Conservation (phyloP, 164 flowering plant species). For the Liriodendron chinense region DNA sequence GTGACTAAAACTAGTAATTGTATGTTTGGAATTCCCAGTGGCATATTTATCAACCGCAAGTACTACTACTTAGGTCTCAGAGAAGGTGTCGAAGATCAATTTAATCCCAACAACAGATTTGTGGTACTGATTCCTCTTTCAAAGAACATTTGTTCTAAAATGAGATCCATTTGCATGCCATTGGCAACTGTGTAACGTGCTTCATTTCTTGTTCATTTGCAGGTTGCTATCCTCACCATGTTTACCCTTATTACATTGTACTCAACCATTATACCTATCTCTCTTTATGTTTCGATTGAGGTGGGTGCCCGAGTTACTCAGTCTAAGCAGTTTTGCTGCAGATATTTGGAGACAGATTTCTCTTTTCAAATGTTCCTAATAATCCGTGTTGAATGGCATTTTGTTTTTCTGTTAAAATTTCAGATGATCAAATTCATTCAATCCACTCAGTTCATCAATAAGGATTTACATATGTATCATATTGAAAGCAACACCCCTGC, state of each 20-base stretch:
- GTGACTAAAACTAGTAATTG: background rate
- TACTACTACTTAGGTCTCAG: slow-evolving; percentile 64
- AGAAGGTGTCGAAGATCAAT: slow-evolving; percentile 47
- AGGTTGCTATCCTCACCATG: slow-evolving; percentile 76
- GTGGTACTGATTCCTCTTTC: slow-evolving; percentile 45
- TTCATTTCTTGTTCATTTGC: slow-evolving; percentile 8
- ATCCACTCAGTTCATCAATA: slow-evolving; percentile 88
- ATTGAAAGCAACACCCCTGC: slow-evolving; percentile 87
- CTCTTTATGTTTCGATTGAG: slow-evolving; percentile 97
- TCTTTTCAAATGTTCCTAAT: background rate
- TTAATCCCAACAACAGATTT: slow-evolving; percentile 76
- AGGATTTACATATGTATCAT: slow-evolving; percentile 89
- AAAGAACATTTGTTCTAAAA: background rate
- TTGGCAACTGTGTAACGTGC: background rate
- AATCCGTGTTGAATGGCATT: background rate
- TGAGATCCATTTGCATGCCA: background rate
- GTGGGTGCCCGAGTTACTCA: slow-evolving; percentile 29
- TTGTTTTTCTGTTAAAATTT: slow-evolving; percentile 4
- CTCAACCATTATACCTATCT: slow-evolving; percentile 93
- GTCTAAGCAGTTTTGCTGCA: background rate
- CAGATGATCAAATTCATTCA: slow-evolving; percentile 98
- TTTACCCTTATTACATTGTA: slow-evolving; percentile 90
- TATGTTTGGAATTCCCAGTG: slow-evolving; percentile 46
- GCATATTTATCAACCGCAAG: slow-evolving; percentile 63
- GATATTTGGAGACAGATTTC: background rate